Evolutionary conservation across 176 grass and related monocot genomes (phyloP).

Genomic region (Alopecurus myosuroides): DNA sequence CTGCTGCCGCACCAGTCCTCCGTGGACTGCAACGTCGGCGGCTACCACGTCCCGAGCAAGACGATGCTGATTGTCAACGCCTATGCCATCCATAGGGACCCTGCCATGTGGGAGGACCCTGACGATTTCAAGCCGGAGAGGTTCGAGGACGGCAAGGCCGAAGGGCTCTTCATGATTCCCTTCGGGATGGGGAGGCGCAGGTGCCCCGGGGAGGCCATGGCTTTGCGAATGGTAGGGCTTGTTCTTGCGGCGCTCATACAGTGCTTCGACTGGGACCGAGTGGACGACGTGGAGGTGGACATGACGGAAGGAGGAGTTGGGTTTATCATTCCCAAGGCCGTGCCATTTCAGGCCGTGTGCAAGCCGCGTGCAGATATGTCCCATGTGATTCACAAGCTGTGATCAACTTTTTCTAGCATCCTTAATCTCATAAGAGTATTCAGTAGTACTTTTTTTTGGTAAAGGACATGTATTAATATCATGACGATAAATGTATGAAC

Average conservation of each 20-base stretch:
- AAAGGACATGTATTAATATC: too few species aligned
- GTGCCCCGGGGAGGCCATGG: slow-evolving; percentile 40
- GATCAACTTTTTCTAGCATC: too few species aligned
- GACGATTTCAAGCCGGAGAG: slow-evolving; percentile 25
- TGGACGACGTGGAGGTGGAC: slow-evolving; percentile 25
- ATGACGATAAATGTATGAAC: too few species aligned
- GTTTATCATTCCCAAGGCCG: slow-evolving; percentile 43
- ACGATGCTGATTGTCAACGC: too few species aligned
- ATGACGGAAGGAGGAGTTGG: slow-evolving; percentile 39
- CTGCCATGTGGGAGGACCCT: too few species aligned
- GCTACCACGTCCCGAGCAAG: too few species aligned
- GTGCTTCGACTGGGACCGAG: slow-evolving; percentile 39
- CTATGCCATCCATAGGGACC: too few species aligned
- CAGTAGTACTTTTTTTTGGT: too few species aligned
- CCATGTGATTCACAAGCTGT: too few species aligned
- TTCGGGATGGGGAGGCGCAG: slow-evolving; percentile 36
- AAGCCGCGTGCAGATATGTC: neutral
- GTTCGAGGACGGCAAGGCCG: neutral
- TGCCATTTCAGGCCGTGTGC: slow-evolving; percentile 30
- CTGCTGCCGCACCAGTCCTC: too few species aligned
- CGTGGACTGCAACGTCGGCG: too few species aligned
- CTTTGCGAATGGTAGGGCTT: neutral
- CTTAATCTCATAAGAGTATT: too few species aligned
- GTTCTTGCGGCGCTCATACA: slow-evolving; percentile 29
- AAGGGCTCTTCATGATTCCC: slow-evolving; percentile 27